Base-by-base conservation (phyloP, 306 rosid genomes). In the Datisca glomerata region DNA sequence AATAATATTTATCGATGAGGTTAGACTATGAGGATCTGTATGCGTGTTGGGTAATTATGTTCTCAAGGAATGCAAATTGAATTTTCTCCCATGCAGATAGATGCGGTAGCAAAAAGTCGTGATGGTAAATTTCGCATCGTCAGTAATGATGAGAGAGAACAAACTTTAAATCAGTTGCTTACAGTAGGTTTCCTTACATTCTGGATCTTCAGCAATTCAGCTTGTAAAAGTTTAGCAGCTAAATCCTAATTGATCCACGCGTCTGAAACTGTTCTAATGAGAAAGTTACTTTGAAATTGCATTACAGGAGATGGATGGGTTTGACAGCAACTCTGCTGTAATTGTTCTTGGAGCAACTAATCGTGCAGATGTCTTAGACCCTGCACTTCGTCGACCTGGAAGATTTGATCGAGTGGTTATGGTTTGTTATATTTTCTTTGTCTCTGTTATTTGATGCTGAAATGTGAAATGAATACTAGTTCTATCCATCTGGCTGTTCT, bases 41-140 rank as follows among this genome's bases (percentile, higher is more conserved):
- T 21, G 44, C 51, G 11, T 47, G 38, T 54, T 33, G 40, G 27
- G 25, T 45, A 39, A 32, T 40, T 55, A 25, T 45, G 24, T 45
- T 31, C 36, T 31, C 9, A 31, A n/a, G n/a, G n/a, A n/a, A n/a
- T n/a, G n/a, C n/a, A n/a, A n/a, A n/a, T n/a, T n/a, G n/a, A n/a
- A n/a, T n/a, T n/a, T 24, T 47, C 43, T 45, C 23, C 13, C 27
- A 21, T 69, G 61, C 76, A 89, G 98, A 89, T 89, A 55, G 98
- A 89, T 68, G 98, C 98, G 41, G 98, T 89, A 59, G 98, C 98
- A 50, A 89, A 89, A 75, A 89, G 91, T 44, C 95, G 98, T 25
- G 98, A 89, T 72, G 95, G 95, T 36, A 89, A 89, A 70, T 84
- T 77, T 59, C 93, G 93, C 35, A 80, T 89, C 24, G 93, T 77